Evolutionary conservation across 495 filamentous ascomycete genomes (phyloP).

Genomic region (Penicillium cinerascens): DNA sequence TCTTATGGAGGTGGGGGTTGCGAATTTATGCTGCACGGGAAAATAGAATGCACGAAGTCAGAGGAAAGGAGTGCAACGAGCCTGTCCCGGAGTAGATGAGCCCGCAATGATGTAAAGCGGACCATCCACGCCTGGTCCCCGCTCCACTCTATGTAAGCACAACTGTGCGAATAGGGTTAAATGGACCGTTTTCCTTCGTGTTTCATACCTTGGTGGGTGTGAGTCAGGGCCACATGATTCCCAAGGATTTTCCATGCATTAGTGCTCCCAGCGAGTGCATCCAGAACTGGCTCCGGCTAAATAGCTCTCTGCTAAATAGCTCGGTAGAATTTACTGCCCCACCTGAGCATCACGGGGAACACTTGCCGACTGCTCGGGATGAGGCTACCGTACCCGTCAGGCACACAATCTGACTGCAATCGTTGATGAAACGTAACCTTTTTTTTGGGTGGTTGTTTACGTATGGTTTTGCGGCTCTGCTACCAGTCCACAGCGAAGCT

Average conservation of each 20-base stretch:
- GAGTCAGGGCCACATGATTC: neutral
- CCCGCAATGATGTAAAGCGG: slow-evolving; percentile 19
- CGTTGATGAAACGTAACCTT: too few species aligned
- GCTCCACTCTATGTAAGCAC: neutral
- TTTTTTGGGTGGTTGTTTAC: too few species aligned
- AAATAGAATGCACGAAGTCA: neutral
- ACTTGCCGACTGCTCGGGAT: neutral
- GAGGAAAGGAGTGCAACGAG: neutral
- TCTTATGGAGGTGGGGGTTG: neutral
- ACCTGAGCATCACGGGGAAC: neutral
- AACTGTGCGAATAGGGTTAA: neutral
- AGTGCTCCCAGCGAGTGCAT: neutral
- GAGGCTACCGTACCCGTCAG: neutral
- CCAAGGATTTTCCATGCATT: slow-evolving; percentile 1
- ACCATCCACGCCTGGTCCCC: slow-evolving; percentile 3
- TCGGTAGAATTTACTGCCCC: slow-evolving; percentile 3
- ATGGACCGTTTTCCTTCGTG: neutral
- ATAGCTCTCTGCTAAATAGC: slow-evolving; percentile 3
- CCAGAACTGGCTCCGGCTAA: slow-evolving; percentile 3
- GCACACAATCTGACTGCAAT: neutral
- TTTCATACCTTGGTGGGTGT: neutral
- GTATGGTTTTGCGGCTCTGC: too few species aligned
- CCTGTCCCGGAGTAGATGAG: slow-evolving; percentile 5
- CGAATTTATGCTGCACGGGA: slow-evolving; percentile 2
- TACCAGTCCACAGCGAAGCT: too few species aligned